A percentile compares a stretch with the other conserved stretches of the same genome.
Evolutionary conservation across 371 early-diverging fungal genomes (phyloP).

Genomic region (Mucor indicus): DNA sequence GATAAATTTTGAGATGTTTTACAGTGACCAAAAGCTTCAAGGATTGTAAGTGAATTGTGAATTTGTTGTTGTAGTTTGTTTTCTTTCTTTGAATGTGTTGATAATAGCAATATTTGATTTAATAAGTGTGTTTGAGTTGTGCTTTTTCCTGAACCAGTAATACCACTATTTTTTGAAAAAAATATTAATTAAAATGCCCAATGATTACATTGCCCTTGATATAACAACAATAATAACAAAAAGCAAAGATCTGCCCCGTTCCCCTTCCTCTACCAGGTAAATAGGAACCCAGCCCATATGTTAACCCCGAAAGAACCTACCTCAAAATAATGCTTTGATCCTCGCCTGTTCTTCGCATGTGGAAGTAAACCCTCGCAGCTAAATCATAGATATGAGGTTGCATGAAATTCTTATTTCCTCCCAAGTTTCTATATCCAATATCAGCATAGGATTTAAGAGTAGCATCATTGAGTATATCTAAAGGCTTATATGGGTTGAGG

Average conservation of each 20-base stretch:
- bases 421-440: conserved; percentile 46
- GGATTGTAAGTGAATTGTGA: conserved; percentile 46
- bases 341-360: conserved; percentile 80
- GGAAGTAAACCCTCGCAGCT: conserved; percentile 67
- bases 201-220: conserved; percentile 20
- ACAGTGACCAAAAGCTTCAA: conserved; percentile 70
- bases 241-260: background rate
- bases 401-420: conserved; percentile 38
- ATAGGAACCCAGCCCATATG: no score
- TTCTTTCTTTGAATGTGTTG: conserved; percentile 52
- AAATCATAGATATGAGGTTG: conserved; percentile 64
- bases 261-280: background rate
- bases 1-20: conserved; percentile 58
- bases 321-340: conserved; percentile 78
- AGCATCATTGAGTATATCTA: conserved; percentile 53
- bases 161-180: conserved; percentile 48
- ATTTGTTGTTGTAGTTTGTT: conserved; percentile 64
- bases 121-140: conserved; percentile 60
- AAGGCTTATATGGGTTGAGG: conserved; percentile 57
- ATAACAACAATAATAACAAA: no score
- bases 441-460: conserved; percentile 56
- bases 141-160: conserved; percentile 75
- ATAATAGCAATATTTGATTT: conserved; percentile 59
- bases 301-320: no score
- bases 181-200: conserved; percentile 13